phyloP scores from a whole-genome alignment of 1,284 basidiomycete genomes.

The Cryptococcus floricola region DNA sequence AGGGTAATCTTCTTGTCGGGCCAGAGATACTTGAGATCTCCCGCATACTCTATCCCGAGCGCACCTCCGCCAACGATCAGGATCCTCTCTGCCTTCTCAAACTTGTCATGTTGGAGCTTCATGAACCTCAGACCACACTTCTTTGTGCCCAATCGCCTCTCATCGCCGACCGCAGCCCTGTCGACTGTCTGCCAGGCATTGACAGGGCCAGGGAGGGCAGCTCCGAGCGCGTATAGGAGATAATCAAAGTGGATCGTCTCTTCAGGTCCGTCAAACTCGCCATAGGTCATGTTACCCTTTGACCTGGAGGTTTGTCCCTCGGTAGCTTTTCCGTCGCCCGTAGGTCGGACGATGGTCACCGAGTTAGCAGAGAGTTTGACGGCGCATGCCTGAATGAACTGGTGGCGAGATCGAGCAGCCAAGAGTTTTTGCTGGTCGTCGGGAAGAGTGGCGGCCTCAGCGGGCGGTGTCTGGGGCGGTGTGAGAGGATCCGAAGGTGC shows the following conservation, averaged over 20 bases:
- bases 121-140: slow-evolving; percentile 29
- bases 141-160: slow-evolving; percentile 35
- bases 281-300: slow-evolving; percentile 13
- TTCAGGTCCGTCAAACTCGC: slow-evolving; percentile 27
- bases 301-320: not conserved
- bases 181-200: slow-evolving; percentile 38
- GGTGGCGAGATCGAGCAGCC: slow-evolving; percentile 24
- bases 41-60: slow-evolving; percentile 53
- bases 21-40: slow-evolving; percentile 51
- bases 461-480: slow-evolving; percentile 10
- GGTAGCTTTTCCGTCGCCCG: not conserved
- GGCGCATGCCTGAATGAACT: slow-evolving; percentile 55
- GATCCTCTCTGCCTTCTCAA: slow-evolving; percentile 44
- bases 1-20: slow-evolving; percentile 50
- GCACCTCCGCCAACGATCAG: slow-evolving; percentile 53
- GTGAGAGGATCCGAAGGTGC: slow-evolving; percentile 21
- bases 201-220: slow-evolving; percentile 44
- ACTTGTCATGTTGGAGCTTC: slow-evolving; percentile 23
- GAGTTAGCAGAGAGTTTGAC: slow-evolving; percentile 51
- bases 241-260: slow-evolving; percentile 50
- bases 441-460: slow-evolving; percentile 1
- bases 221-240: slow-evolving; percentile 49
- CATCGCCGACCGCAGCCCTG: slow-evolving; percentile 14
- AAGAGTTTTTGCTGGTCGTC: not conserved
- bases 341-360: slow-evolving; percentile 51